phyloP scores from a whole-genome alignment of 2,329 filamentous ascomycete genomes.

The Penicillium janthinellum region DNA sequence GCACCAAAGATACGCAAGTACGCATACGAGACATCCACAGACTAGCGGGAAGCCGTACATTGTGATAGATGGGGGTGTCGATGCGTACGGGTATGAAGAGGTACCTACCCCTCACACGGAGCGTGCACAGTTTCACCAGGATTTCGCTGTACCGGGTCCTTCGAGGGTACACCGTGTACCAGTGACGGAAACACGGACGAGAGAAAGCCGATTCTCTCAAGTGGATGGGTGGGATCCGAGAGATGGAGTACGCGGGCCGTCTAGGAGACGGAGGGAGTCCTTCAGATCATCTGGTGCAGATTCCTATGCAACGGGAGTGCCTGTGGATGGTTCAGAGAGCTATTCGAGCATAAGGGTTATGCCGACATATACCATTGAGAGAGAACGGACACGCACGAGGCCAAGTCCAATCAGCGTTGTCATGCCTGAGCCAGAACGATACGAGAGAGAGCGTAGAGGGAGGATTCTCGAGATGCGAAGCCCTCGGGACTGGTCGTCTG shows the following conservation, averaged over 20 bases:
- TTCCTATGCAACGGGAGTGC: not conserved
- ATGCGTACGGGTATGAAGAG: no score
- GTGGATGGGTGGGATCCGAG: not conserved
- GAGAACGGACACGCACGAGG: not conserved
- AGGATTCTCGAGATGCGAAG: no score
- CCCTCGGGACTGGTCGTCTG: no score
- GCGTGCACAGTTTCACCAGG: not conserved
- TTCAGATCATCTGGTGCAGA: no score
- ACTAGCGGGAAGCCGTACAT: not conserved
- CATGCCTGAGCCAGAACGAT: no score
- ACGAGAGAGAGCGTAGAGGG: no score
- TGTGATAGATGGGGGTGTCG: not conserved
- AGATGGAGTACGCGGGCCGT: not conserved
- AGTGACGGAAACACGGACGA: not conserved
- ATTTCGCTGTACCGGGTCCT: not conserved
- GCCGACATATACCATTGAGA: not conserved
- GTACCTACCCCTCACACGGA: no score
- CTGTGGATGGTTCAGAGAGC: not conserved
- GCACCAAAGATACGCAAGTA: not conserved
- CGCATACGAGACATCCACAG: not conserved
- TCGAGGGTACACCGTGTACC: not conserved
- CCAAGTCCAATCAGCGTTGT: not conserved
- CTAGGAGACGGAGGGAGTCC: not conserved
- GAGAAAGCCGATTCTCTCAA: not conserved
- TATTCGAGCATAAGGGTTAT: not conserved